Percentiles rank a stretch among this genome's conserved stretches.
These are phyloP conservation scores for Termitomyces sp. DNA, from an alignment of 768 basidiomycete genomes.

Conservation along the genomic window DNA sequence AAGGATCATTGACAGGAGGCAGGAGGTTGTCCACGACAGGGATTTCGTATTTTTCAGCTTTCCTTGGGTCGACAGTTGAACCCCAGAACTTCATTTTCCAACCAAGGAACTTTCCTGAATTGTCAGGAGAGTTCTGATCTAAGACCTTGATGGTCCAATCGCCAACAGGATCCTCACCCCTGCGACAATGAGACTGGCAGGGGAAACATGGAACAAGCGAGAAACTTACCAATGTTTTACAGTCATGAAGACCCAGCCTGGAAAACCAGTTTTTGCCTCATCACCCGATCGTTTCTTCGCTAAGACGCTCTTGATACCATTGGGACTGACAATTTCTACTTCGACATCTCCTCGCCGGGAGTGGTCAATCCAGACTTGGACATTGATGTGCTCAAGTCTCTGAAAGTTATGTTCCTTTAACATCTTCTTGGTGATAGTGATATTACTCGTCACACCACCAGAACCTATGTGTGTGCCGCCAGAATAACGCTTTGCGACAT, in stretches of 20 bases:
- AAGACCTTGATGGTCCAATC: constrained; percentile 86
- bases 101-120: constrained; percentile 69
- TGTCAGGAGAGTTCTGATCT: constrained; percentile 55
- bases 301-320: constrained; percentile 79
- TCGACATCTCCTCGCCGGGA: constrained; percentile 85
- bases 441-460: constrained; percentile 60
- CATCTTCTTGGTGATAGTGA: constrained; percentile 63
- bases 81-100: constrained; percentile 97
- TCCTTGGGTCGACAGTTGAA: constrained; percentile 64
- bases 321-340: constrained; percentile 82
- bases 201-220: not conserved
- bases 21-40: constrained; percentile 45
- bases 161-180: constrained; percentile 93
- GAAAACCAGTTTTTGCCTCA: constrained; percentile 59
- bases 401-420: constrained; percentile 76
- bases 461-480: constrained; percentile 63
- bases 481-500: constrained; percentile 40
- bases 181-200: constrained; percentile 27
- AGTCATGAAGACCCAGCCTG: constrained; percentile 95
- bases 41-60: constrained; percentile 56
- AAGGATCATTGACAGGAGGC: constrained; percentile 34
- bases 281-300: constrained; percentile 69
- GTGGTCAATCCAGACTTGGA: constrained; percentile 90
- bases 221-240: constrained; percentile 89
- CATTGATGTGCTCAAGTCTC: constrained; percentile 84